Base-by-base conservation (phyloP, 106 monocot genomes). In the Dioscorea dumetorum region DNA sequence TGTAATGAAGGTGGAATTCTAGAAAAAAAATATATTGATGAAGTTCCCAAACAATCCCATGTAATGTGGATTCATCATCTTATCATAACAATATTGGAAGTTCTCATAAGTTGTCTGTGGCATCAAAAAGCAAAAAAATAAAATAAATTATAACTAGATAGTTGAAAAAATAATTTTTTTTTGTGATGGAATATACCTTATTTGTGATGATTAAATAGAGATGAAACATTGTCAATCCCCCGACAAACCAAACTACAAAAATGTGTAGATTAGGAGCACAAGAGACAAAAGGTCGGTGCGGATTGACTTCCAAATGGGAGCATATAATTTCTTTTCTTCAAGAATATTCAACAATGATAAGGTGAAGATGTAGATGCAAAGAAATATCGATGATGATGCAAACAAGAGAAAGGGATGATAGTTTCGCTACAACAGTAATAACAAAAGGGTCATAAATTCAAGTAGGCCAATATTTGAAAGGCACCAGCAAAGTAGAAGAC, bases 221-320 rank as follows among this genome's bases (percentile, higher is more conserved):
- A 75, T 99, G 92, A 72, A 99, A 91, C 21, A 93, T 77, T 12
- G 92, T 99, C 65, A 99, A 90, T 19, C 99, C 99, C 24, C 92
- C 99, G 58, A 99, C 99, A 75, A 99, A 99, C 99, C 99, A 99
- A 24, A 90, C 83, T 11, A 81, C 71, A 99, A 77, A 74, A 99
- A 99, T 8, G 93, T 85, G 75, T 99, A 99, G 1, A 75, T 61
- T 9, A 99, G 90, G 48, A 99, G 87, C 52, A 81, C 51, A 51
- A 99, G 81, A 8, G 97, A 97, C 21, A 89, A 24, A 18, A 84
- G 49, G 61, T 97, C 91, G 14, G 79, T 74, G 33, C 22, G 72
- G 78, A 97, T 82, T 14, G 88, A 77, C 62, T 82, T 77, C 76
- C 62, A 69, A 22, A 91, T 16, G 4, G 86, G 80, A 57, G 75